These are phyloP conservation scores for Fragilariopsis cylindrus DNA, from an alignment of 108 stramenopile genomes.

Conservation along the genomic window DNA sequence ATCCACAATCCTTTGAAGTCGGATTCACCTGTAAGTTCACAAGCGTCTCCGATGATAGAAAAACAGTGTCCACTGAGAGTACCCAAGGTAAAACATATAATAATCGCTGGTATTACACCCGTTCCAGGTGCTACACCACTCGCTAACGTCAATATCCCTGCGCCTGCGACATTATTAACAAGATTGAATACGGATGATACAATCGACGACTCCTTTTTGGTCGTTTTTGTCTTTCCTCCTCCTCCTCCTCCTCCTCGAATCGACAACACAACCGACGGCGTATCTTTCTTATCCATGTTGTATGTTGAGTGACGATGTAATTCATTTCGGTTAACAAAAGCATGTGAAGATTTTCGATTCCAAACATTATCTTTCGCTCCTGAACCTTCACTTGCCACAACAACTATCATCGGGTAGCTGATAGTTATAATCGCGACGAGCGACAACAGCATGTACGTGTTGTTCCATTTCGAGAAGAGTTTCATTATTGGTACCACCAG, in stretches of 20 bases:
- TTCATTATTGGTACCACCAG: too few species aligned
- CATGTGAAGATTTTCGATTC: background rate
- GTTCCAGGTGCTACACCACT: constrained; percentile 51
- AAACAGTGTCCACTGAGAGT: constrained; percentile 41
- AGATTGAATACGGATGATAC: constrained; percentile 56
- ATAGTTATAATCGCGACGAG: background rate
- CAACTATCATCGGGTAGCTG: background rate
- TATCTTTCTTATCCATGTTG: background rate
- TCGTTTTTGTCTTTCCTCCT: background rate
- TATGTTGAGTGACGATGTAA: background rate
- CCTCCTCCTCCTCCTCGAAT: background rate
- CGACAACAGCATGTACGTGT: background rate
- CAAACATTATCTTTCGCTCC: background rate
- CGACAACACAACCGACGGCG: background rate
- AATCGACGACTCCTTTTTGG: background rate
- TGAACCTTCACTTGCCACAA: background rate
- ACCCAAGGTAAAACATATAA: constrained; percentile 36
- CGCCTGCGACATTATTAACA: constrained; percentile 72
- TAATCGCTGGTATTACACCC: constrained; percentile 50
- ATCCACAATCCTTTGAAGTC: constrained; percentile 58
- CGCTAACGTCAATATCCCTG: constrained; percentile 52
- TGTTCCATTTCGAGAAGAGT: too few species aligned
- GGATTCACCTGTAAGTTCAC: constrained; percentile 47
- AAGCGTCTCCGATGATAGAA: constrained; percentile 49
- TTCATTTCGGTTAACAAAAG: background rate